phyloP scores from a whole-genome alignment of 2,329 filamentous ascomycete genomes.

The Allantophomopsis cytisporea region DNA sequence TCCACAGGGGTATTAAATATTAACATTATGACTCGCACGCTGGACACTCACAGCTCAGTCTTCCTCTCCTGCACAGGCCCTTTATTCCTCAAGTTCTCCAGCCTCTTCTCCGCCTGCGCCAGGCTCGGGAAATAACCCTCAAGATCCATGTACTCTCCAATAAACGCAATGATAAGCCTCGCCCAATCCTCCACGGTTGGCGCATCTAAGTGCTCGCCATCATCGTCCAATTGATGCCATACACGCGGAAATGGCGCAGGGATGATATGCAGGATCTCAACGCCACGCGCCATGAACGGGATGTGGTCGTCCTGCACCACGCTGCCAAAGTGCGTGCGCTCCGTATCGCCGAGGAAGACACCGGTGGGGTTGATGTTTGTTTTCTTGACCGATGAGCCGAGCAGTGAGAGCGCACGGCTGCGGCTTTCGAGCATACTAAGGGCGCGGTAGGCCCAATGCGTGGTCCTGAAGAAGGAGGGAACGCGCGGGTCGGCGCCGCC shows the following conservation, averaged over 20 bases:
- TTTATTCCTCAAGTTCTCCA: slow-evolving; percentile 3
- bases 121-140: slow-evolving; percentile 16
- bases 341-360: slow-evolving; percentile 53
- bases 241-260: slow-evolving; percentile 68
- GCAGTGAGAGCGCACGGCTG: slow-evolving; percentile 50
- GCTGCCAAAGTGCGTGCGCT: slow-evolving; percentile 39
- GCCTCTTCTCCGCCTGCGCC: slow-evolving; percentile 1
- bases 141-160: slow-evolving; percentile 85
- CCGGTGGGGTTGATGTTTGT: slow-evolving; percentile 34
- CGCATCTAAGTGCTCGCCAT: slow-evolving; percentile 72
- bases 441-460: slow-evolving; percentile 82
- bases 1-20: too few relatives aligned
- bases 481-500: slow-evolving; percentile 56
- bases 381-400: slow-evolving; percentile 35
- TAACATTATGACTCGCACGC: too few relatives aligned
- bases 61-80: slow-evolving; percentile 1
- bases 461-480: slow-evolving; percentile 78
- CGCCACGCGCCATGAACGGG: slow-evolving; percentile 77
- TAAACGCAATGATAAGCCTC: slow-evolving; percentile 69
- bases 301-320: slow-evolving; percentile 76
- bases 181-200: slow-evolving; percentile 79
- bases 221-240: slow-evolving; percentile 79
- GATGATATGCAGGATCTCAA: slow-evolving; percentile 83
- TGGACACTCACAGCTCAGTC: slow-evolving; percentile 1
- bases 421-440: slow-evolving; percentile 65